Evolutionary conservation across 352 stramenopile species (phyloP), one percentile per base, ranked within the genome.

Genomic region (Pythium aristosporum): DNA sequence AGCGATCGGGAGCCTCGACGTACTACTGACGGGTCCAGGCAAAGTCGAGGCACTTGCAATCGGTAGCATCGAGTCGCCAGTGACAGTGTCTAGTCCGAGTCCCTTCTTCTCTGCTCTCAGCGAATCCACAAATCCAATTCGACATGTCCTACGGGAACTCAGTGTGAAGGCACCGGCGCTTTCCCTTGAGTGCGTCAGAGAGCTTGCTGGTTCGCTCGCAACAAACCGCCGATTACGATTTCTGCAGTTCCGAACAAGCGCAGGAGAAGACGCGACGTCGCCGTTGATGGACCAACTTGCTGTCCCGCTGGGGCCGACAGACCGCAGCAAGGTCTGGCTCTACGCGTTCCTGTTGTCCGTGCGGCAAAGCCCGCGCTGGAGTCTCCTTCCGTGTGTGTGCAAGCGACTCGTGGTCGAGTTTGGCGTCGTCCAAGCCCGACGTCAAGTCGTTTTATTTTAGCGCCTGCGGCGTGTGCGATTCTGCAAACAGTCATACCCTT

Each of bases 31-130:
- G n/a, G n/a, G 20, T 2, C 28, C 18, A 9, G 5, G 43, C 9
- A 9, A 9, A 9, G 32, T 36, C 32, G 32, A 36, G 9, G 11
- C 39, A 18, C 39, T 46, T 5, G 5, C 16, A n/a, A n/a, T n/a
- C n/a, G n/a, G n/a, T n/a, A n/a, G n/a, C n/a, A n/a, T n/a, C n/a
- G n/a, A n/a, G n/a, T n/a, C n/a, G n/a, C n/a, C n/a, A n/a, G n/a
- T n/a, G n/a, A n/a, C n/a, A n/a, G n/a, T n/a, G n/a, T 46, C 39
- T 46, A n/a, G n/a, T n/a, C n/a, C n/a, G 32, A 36, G n/a, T n/a
- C n/a, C 32, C 32, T 57, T 57, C 20, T 57, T 34, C n/a, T 32
- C 46, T n/a, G 32, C 50, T 32, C n/a, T 2, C 16, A 57, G 28
- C n/a, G n/a, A n/a, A n/a, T n/a, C 12, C 32, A 43, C 1, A 32